Evolutionary conservation across 345 rosid genomes (phyloP).

Genomic region (Citrus hindsii): DNA sequence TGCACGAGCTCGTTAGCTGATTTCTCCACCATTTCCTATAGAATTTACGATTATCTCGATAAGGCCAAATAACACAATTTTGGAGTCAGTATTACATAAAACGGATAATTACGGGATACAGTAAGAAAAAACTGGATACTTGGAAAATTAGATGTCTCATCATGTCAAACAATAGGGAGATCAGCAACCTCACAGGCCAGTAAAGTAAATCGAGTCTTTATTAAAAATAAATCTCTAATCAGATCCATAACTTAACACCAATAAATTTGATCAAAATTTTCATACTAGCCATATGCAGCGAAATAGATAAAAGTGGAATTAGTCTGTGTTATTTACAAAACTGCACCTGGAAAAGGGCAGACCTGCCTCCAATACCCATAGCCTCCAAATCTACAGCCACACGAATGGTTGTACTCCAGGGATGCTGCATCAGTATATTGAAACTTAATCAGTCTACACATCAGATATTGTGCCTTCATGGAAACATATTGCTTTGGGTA

Average conservation of each 20-base stretch:
- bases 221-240: neutral
- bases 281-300: constrained; percentile 4
- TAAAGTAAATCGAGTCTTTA: no score
- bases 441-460: constrained; percentile 11
- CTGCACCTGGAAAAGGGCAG: constrained; percentile 79
- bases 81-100: neutral
- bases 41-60: no score
- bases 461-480: neutral
- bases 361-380: constrained; percentile 94
- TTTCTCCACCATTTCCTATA: neutral
- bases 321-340: constrained; percentile 9
- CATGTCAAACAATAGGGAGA: no score
- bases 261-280: neutral
- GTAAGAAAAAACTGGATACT: neutral
- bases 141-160: no score
- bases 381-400: constrained; percentile 93
- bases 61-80: neutral
- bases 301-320: neutral
- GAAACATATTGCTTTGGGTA: neutral
- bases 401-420: constrained; percentile 73
- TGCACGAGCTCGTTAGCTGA: neutral
- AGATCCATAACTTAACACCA: neutral
- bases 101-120: neutral
- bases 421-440: constrained; percentile 59
- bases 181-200: no score